phyloP scores from a whole-genome alignment of 2,329 filamentous ascomycete genomes.

The Calonectria leucothoes region DNA sequence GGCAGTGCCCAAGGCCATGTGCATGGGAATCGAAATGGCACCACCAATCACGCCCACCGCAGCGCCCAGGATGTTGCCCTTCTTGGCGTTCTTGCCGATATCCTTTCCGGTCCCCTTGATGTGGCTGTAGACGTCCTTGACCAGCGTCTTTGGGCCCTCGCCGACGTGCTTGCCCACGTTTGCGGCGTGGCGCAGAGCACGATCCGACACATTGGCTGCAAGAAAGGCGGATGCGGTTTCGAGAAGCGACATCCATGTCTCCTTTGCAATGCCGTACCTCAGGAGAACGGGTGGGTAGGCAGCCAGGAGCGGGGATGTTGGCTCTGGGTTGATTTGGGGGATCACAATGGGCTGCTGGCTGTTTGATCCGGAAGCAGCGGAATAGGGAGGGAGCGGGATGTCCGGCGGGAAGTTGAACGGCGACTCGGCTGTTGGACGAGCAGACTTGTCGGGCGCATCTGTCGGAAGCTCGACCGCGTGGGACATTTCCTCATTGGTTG shows the following conservation, averaged over 20 bases:
- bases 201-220: slow-evolving; percentile 56
- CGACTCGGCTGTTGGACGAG: slow-evolving; percentile 44
- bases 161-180: slow-evolving; percentile 53
- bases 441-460: neutral
- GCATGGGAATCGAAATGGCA: slow-evolving; percentile 52
- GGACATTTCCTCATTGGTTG: neutral
- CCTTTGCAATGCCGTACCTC: slow-evolving; percentile 48
- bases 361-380: slow-evolving; percentile 27
- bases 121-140: slow-evolving; percentile 51
- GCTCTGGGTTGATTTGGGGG: slow-evolving; percentile 50
- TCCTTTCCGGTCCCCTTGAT: slow-evolving; percentile 50
- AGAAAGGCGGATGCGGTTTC: slow-evolving; percentile 59
- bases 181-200: slow-evolving; percentile 55
- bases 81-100: slow-evolving; percentile 50
- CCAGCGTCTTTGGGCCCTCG: slow-evolving; percentile 48
- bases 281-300: slow-evolving; percentile 54
- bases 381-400: slow-evolving; percentile 45
- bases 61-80: slow-evolving; percentile 54
- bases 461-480: neutral
- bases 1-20: slow-evolving; percentile 49
- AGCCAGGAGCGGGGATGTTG: slow-evolving; percentile 51
- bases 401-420: slow-evolving; percentile 56
- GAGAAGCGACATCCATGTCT: slow-evolving; percentile 50
- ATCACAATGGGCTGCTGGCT: slow-evolving; percentile 51
- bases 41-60: slow-evolving; percentile 51